Percentiles rank a stretch among this genome's conserved stretches.
Conservation (phyloP, 306 rosid genomes). For the Trifolium pratense region DNA sequence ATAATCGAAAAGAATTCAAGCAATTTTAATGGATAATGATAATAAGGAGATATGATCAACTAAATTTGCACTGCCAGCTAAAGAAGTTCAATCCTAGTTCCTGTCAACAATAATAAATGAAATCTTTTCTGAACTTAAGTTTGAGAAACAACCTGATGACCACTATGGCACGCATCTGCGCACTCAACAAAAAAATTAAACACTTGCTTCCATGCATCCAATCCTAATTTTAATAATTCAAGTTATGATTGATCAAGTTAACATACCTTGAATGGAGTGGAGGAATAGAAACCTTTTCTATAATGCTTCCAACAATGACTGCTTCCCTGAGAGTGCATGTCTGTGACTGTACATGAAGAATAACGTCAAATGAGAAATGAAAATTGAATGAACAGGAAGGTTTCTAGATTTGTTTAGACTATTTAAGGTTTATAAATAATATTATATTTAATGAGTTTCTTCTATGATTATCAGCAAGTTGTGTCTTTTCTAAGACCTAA, state of each 20-base stretch:
- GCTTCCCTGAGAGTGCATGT: conserved; percentile 94
- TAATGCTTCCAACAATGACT: conserved; percentile 85
- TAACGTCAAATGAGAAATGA: conserved; percentile 25
- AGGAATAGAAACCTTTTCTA: conserved; percentile 86
- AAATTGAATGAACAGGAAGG: not conserved
- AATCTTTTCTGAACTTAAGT: not conserved
- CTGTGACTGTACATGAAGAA: conserved; percentile 64
- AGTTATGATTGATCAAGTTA: conserved; percentile 19
- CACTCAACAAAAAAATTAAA: conserved; percentile 6
- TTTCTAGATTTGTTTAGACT: conserved; percentile 3
- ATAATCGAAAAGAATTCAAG: not conserved
- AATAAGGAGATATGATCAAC: conserved; percentile 1
- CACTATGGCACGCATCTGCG: not conserved
- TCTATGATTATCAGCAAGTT: conserved; percentile 11
- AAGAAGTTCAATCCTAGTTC: conserved; percentile 7
- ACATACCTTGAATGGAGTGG: conserved; percentile 91
- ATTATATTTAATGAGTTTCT: too few species aligned
- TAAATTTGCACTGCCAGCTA: not conserved
- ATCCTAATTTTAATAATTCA: conserved; percentile 13
- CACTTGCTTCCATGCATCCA: not conserved
- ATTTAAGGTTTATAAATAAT: not conserved
- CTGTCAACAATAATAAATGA: conserved; percentile 6
- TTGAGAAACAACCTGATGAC: conserved; percentile 5
- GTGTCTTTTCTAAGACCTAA: not conserved
- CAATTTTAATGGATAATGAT: not conserved